A percentile compares a stretch with the other conserved stretches of the same genome.
phyloP scores from a whole-genome alignment of 2,329 filamentous ascomycete species.

The Talaromyces sp. region DNA sequence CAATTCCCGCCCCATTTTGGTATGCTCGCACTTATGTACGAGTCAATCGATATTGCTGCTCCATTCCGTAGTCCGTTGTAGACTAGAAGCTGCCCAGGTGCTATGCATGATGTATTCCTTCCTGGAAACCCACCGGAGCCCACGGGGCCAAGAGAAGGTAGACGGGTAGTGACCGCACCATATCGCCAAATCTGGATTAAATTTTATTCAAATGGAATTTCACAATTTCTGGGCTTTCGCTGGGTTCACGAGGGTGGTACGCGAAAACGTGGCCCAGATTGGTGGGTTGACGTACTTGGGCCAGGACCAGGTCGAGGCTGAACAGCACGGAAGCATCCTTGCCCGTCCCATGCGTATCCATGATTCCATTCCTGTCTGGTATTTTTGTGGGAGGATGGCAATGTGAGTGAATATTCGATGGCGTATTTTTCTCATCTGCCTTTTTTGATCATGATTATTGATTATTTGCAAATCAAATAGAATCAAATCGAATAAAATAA shows the following conservation, averaged over 20 bases:
- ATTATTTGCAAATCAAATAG: too few relatives aligned
- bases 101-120: not conserved
- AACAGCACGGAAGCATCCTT: conserved; percentile 18
- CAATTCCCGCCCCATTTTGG: not conserved
- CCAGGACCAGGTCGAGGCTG: conserved; percentile 19
- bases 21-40: not conserved
- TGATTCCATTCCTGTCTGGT: too few relatives aligned
- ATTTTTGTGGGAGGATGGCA: too few relatives aligned
- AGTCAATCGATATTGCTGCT: too few relatives aligned
- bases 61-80: too few relatives aligned
- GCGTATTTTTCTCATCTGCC: too few relatives aligned
- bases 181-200: not conserved
- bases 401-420: too few relatives aligned
- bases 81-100: too few relatives aligned
- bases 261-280: conserved; percentile 22
- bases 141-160: not conserved
- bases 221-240: too few relatives aligned
- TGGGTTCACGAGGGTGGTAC: conserved; percentile 1
- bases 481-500: too few relatives aligned
- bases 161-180: not conserved
- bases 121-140: not conserved
- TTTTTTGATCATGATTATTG: too few relatives aligned
- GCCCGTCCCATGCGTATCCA: conserved; percentile 5
- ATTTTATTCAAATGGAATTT: not conserved
- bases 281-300: conserved; percentile 9